phyloP scores from a whole-genome alignment of 305 asterid genomes.

The Withania somnifera region DNA sequence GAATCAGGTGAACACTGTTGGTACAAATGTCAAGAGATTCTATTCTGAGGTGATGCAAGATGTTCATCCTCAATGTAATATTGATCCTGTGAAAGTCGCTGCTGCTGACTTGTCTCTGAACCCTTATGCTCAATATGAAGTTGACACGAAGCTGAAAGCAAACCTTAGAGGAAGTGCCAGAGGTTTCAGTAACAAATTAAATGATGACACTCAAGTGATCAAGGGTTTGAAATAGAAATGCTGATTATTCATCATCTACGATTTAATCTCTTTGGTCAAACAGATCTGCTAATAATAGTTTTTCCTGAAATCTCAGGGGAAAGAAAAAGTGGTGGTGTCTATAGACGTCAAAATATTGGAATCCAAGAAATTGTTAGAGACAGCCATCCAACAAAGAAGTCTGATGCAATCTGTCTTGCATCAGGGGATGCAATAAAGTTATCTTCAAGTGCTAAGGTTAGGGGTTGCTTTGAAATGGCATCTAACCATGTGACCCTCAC shows the following conservation, averaged over 20 bases:
- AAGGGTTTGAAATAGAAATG: slow-evolving; percentile 16
- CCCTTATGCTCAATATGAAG: slow-evolving; percentile 31
- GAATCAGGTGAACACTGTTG: slow-evolving; percentile 69
- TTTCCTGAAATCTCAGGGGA: slow-evolving; percentile 13
- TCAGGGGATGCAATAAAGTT: slow-evolving; percentile 15
- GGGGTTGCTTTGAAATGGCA: slow-evolving; percentile 11
- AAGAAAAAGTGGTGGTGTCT: slow-evolving; percentile 29
- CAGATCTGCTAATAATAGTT: slow-evolving; percentile 3
- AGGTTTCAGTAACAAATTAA: slow-evolving; percentile 15
- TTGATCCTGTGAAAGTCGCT: slow-evolving; percentile 41
- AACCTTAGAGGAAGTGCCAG: slow-evolving; percentile 14
- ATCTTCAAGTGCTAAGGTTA: slow-evolving; percentile 11
- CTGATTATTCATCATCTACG: not conserved
- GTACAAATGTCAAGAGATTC: slow-evolving; percentile 61
- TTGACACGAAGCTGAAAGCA: slow-evolving; percentile 29
- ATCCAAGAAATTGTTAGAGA: slow-evolving; percentile 35
- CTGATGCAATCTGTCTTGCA: slow-evolving; percentile 8
- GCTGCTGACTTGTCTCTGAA: slow-evolving; percentile 37
- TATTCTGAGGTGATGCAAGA: slow-evolving; percentile 71
- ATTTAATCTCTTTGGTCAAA: not conserved
- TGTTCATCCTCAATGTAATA: slow-evolving; percentile 36
- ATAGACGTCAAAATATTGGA: slow-evolving; percentile 38
- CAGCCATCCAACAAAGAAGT: slow-evolving; percentile 11
- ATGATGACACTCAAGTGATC: slow-evolving; percentile 25
- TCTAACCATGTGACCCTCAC: slow-evolving; percentile 8